A percentile compares a stretch with the other conserved stretches of the same genome.
phyloP scores from a whole-genome alignment of 495 filamentous ascomycete species.

The Venustampulla echinocandica region DNA sequence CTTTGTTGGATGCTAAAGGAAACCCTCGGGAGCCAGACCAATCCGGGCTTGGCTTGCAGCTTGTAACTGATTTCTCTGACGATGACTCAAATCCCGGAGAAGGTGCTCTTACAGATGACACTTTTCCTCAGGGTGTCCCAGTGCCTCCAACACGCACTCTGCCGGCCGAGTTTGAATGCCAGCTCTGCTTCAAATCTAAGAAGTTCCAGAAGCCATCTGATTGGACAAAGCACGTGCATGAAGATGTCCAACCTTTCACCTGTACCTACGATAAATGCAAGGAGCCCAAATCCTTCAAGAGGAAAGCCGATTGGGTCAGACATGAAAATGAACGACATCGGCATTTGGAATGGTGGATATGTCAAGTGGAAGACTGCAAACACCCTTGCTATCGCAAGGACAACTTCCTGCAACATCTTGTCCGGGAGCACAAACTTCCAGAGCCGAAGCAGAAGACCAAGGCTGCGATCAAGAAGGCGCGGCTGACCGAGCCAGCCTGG shows the following conservation, averaged over 20 bases:
- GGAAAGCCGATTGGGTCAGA: slow-evolving; percentile 95
- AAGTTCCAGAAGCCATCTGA: slow-evolving; percentile 92
- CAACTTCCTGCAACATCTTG: slow-evolving; percentile 92
- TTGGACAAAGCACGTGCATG: slow-evolving; percentile 96
- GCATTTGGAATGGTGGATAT: slow-evolving; percentile 89
- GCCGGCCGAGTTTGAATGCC: slow-evolving; percentile 88
- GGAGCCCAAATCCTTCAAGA: slow-evolving; percentile 91
- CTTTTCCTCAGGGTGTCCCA: slow-evolving; percentile 73
- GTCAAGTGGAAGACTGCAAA: slow-evolving; percentile 67
- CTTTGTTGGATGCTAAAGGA: slow-evolving; percentile 33
- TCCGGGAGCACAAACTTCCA: slow-evolving; percentile 82
- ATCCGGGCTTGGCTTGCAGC: slow-evolving; percentile 5
- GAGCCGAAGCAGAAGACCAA: slow-evolving; percentile 65
- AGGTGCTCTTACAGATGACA: slow-evolving; percentile 54
- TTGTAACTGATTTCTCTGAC: slow-evolving; percentile 45
- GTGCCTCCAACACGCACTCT: slow-evolving; percentile 70
- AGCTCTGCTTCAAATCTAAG: slow-evolving; percentile 82
- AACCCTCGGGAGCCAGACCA: slow-evolving; percentile 21
- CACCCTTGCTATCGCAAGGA: slow-evolving; percentile 87
- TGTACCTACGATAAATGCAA: slow-evolving; percentile 82
- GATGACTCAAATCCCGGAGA: slow-evolving; percentile 56
- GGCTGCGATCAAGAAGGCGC: slow-evolving; percentile 45
- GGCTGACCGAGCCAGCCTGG: slow-evolving; percentile 54
- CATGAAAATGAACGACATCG: slow-evolving; percentile 93
- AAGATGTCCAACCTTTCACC: slow-evolving; percentile 91